Conservation (phyloP, 1,284 basidiomycete genomes). For the Austroboletus rostrupii region DNA sequence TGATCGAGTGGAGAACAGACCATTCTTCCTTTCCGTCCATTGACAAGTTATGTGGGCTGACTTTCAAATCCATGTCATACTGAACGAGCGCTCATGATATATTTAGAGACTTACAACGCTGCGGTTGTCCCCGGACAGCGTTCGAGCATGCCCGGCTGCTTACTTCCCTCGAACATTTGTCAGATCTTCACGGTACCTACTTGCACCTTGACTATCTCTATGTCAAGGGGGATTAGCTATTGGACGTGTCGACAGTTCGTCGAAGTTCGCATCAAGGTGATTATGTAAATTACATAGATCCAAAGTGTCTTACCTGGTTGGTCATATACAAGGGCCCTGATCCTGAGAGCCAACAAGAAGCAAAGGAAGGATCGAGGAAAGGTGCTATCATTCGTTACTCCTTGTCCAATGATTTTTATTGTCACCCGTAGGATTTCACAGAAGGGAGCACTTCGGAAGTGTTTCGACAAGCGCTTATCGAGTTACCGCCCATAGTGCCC, state of each 20-base stretch:
- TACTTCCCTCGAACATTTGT: constrained; percentile 75
- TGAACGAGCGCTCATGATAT: constrained; percentile 8
- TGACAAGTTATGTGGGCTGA: constrained; percentile 66
- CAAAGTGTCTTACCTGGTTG: constrained; percentile 75
- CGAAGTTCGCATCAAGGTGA: constrained; percentile 10
- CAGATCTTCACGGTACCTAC: constrained; percentile 81
- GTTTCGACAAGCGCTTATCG: constrained; percentile 66
- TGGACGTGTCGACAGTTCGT: constrained; percentile 56
- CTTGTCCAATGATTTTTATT: neutral
- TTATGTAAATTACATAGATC: constrained; percentile 42
- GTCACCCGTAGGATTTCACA: constrained; percentile 9
- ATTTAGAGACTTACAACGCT: constrained; percentile 71
- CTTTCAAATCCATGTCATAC: neutral
- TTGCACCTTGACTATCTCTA: constrained; percentile 85
- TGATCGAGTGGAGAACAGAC: constrained; percentile 79
- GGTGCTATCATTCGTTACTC: constrained; percentile 14
- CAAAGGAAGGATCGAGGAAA: constrained; percentile 44
- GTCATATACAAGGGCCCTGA: constrained; percentile 74
- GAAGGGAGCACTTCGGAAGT: constrained; percentile 57
- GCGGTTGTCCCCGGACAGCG: constrained; percentile 83
- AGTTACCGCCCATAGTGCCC: constrained; percentile 78
- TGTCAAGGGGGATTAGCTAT: constrained; percentile 75
- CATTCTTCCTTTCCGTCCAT: constrained; percentile 79
- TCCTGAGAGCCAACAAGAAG: constrained; percentile 58
- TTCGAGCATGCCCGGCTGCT: constrained; percentile 86